Conservation (phyloP, 1,139 yeast species). For the Casaregolazyma lundiana region DNA sequence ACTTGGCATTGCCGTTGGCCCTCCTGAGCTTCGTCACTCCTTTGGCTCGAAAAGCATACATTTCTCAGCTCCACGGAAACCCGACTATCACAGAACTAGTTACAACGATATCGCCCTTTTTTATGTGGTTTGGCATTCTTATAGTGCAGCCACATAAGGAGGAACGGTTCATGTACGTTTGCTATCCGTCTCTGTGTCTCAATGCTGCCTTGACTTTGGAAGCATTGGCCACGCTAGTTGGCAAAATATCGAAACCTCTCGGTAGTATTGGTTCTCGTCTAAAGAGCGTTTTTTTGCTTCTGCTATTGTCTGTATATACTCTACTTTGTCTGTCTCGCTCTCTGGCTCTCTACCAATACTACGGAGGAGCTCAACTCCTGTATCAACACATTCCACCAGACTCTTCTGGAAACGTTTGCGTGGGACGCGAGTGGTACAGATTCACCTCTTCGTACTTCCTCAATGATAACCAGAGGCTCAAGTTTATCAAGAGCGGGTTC, state of each 20-base stretch:
- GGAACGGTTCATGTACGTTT: slow-evolving; percentile 84
- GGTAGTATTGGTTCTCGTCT: not conserved
- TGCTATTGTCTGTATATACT: slow-evolving; percentile 13
- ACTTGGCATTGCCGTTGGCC: slow-evolving; percentile 49
- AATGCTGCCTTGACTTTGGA: slow-evolving; percentile 54
- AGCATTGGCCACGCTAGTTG: slow-evolving; percentile 28
- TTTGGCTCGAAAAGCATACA: slow-evolving; percentile 6
- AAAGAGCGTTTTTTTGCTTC: slow-evolving; percentile 7
- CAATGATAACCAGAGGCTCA: slow-evolving; percentile 54
- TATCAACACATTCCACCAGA: slow-evolving; percentile 23
- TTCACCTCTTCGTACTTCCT: slow-evolving; percentile 84
- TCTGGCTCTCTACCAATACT: slow-evolving; percentile 31
- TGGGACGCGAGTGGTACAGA: slow-evolving; percentile 94
- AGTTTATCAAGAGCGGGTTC: slow-evolving; percentile 72
- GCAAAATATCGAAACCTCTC: slow-evolving; percentile 3
- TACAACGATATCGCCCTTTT: slow-evolving; percentile 38
- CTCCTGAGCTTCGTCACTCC: slow-evolving; percentile 36
- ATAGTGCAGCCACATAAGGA: slow-evolving; percentile 84
- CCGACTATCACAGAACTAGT: slow-evolving; percentile 9
- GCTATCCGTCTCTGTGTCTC: slow-evolving; percentile 63
- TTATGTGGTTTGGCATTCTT: slow-evolving; percentile 66
- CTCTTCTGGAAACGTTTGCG: slow-evolving; percentile 60
- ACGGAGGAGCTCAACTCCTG: slow-evolving; percentile 35
- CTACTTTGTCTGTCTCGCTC: slow-evolving; percentile 30
- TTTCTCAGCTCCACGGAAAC: slow-evolving; percentile 12